phyloP scores from a whole-genome alignment of 2,329 filamentous ascomycete genomes.

The Fusarium verticillioides region DNA sequence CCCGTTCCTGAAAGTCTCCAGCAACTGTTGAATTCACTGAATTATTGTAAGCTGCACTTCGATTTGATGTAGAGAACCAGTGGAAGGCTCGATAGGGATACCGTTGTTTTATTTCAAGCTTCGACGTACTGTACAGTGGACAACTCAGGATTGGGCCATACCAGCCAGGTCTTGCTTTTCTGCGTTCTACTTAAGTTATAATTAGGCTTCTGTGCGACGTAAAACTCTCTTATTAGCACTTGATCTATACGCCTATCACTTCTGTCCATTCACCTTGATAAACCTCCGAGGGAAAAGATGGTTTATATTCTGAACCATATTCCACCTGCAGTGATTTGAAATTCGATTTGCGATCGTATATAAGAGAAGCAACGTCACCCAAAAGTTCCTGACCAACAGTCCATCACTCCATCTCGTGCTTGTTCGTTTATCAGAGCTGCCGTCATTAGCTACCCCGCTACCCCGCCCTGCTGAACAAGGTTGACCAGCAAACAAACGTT shows the following conservation, averaged over 20 bases:
- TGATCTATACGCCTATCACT: background rate
- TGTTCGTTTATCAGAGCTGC: slow-evolving; percentile 14
- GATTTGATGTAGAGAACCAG: background rate
- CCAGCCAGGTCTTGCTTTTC: background rate
- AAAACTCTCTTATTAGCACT: background rate
- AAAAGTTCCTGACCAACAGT: slow-evolving; percentile 23
- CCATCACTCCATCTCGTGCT: background rate
- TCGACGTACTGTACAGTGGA: background rate
- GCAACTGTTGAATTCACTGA: background rate
- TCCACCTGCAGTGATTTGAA: background rate
- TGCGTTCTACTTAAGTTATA: background rate
- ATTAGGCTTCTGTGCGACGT: background rate
- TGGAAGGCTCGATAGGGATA: background rate
- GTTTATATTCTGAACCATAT: background rate
- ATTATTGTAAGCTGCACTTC: background rate
- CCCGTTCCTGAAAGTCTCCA: slow-evolving; percentile 5
- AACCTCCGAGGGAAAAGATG: background rate
- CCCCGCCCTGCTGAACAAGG: slow-evolving; percentile 46
- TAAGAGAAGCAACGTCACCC: background rate
- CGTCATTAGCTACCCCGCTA: slow-evolving; percentile 51
- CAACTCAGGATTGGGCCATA: background rate
- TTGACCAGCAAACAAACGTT: slow-evolving; percentile 37
- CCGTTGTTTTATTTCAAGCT: background rate
- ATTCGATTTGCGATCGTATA: background rate
- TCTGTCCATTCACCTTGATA: background rate